Conservation (phyloP, 257 asterid genomes). For the Eustoma russellianum region DNA sequence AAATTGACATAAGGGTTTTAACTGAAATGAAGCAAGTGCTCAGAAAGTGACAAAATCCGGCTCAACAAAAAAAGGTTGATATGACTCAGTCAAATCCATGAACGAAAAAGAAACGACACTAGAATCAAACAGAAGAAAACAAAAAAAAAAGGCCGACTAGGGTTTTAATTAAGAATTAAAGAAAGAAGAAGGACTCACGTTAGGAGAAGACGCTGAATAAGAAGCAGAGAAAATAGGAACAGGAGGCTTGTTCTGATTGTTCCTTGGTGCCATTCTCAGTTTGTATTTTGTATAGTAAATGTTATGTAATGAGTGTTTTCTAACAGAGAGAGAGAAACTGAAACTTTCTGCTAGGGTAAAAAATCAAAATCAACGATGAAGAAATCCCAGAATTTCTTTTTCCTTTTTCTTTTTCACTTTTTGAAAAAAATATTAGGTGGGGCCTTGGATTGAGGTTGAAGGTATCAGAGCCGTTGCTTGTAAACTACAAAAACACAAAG, state of each 20-base stretch:
- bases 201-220: slow-evolving; percentile 32
- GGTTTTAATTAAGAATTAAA: not conserved
- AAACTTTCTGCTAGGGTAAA: slow-evolving; percentile 1
- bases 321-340: slow-evolving; percentile 11
- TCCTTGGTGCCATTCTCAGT: slow-evolving; percentile 30
- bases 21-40: not conserved
- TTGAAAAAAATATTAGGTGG: slow-evolving; percentile 10
- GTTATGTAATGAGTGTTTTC: slow-evolving; percentile 5
- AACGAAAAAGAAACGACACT: not conserved
- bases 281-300: not conserved
- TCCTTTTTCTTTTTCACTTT: not conserved
- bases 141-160: not conserved
- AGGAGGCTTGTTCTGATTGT: slow-evolving; percentile 40
- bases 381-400: slow-evolving; percentile 9
- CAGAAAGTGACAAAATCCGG: not conserved
- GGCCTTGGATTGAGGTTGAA: slow-evolving; percentile 32
- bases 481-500: slow-evolving; percentile 22
- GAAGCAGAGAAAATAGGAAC: slow-evolving; percentile 14
- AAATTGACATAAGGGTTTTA: no score
- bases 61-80: not conserved
- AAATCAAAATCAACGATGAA: slow-evolving; percentile 1
- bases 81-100: not conserved
- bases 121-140: not conserved
- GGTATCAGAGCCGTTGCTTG: slow-evolving; percentile 59
- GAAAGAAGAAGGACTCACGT: slow-evolving; percentile 8